Evolutionary conservation across 2,329 filamentous ascomycete species (phyloP), one percentile per base, ranked within the genome.

Genomic region (Phaeosphaeriaceae sp.): DNA sequence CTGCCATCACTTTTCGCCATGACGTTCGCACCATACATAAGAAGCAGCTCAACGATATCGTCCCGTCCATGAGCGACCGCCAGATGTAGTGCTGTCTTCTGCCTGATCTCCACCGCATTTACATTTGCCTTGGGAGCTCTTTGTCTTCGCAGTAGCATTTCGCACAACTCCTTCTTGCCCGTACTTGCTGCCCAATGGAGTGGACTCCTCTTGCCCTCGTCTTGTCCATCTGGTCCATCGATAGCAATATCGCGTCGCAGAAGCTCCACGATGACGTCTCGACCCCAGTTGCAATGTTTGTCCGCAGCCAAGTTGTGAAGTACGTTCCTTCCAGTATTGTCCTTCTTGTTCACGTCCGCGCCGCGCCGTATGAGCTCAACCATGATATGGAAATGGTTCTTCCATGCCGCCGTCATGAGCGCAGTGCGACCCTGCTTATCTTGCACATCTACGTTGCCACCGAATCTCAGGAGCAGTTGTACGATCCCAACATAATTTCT

Each of bases 141-240:
- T 1, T 65, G 51, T 47, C 74, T 63, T 36, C 67, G 74, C 5
- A 85, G 74, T 25, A 88, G 74, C 63, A 81, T 75, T 54, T 81
- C 78, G 19, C 81, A 83, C 11, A 87, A 75, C 31, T 79, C 77
- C 50, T 80, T 74, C 65, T 86, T 85, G 19, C 83, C 83, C 46
- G 85, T 85, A 22, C 83, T 84, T 36, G 84, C 85, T 1, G 85
- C 85, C 85, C 85, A 87, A 58, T 87, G 80, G 44, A 88, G 69
- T 2, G 86, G 82, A 27, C 83, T 85, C 13, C 85, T 79, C 10
- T 82, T 81, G 21, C 82, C 68, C 51, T 78, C 77, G 65, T 84
- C 82, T 25, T 76, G 73, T 0, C 76, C 78, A 1, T 69, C 68
- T 3, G 66, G 64, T 7, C 77, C 79, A 60, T 82, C 80, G 27